Evolutionary conservation across 306 rosid species (phyloP).

Genomic region (Trifolium pratense): DNA sequence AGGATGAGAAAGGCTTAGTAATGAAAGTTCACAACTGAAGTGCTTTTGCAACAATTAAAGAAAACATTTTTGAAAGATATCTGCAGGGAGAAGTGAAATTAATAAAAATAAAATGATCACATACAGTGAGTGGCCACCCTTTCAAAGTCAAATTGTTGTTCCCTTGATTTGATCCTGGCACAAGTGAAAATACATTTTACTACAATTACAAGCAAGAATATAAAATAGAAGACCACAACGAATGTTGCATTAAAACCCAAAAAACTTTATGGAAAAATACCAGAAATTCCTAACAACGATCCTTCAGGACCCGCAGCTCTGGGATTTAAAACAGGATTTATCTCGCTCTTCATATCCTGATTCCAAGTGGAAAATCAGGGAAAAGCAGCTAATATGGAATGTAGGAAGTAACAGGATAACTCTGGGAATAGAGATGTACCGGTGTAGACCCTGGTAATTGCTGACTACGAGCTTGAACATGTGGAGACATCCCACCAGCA

Average conservation of each 20-base stretch:
- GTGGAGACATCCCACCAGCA: conserved; percentile 90
- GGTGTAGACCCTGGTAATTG: conserved; percentile 83
- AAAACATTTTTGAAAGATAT: not conserved
- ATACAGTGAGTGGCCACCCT: conserved; percentile 98
- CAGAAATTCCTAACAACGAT: conserved; percentile 86
- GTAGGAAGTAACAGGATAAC: conserved; percentile 36
- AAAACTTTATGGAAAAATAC: conserved; percentile 53
- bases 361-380: conserved; percentile 46
- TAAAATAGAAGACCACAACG: not conserved
- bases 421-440: conserved; percentile 54
- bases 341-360: conserved; percentile 95
- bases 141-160: conserved; percentile 89
- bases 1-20: conserved; percentile 31
- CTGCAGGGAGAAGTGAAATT: not conserved
- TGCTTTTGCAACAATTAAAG: conserved; percentile 18
- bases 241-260: conserved; percentile 19
- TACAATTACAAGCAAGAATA: conserved; percentile 32
- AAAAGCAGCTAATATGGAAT: conserved; percentile 30
- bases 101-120: conserved; percentile 41
- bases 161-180: conserved; percentile 96
- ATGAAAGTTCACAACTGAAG: conserved; percentile 16
- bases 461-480: conserved; percentile 90
- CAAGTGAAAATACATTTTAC: conserved; percentile 40
- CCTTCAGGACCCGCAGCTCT: conserved; percentile 93
- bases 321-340: conserved; percentile 84